Percentiles rank a stretch among this genome's conserved stretches.
Evolutionary conservation across 345 rosid genomes (phyloP).

Genomic region (Noccaea caerulescens): DNA sequence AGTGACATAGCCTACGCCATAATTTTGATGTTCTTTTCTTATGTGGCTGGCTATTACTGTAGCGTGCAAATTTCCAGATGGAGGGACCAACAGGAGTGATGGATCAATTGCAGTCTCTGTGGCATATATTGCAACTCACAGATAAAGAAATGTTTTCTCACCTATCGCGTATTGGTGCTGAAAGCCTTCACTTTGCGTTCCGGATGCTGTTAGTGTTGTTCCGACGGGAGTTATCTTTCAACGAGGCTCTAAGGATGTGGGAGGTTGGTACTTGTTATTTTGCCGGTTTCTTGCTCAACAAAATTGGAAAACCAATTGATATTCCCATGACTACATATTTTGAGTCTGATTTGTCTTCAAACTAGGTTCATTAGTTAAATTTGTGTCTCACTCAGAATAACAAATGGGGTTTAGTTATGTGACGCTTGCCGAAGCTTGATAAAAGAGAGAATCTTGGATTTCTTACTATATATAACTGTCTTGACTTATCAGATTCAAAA

Average conservation of each 20-base stretch:
- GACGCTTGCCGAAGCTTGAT: background rate
- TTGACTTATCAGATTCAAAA: conserved; percentile 21
- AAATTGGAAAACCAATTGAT: background rate
- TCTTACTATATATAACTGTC: background rate
- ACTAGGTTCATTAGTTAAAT: conserved; percentile 6
- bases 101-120: conserved; percentile 70
- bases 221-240: conserved; percentile 69
- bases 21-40: conserved; percentile 24
- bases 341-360: background rate
- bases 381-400: too few relatives aligned
- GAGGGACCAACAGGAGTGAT: conserved; percentile 85
- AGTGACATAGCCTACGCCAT: conserved; percentile 16
- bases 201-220: conserved; percentile 80
- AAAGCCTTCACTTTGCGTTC: conserved; percentile 89
- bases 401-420: too few relatives aligned
- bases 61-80: conserved; percentile 76
- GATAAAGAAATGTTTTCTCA: conserved; percentile 73
- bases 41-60: conserved; percentile 24
- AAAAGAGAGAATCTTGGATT: background rate
- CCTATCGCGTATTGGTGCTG: conserved; percentile 71
- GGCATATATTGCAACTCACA: conserved; percentile 71
- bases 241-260: conserved; percentile 78
- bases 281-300: background rate
- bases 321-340: background rate
- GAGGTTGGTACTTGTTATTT: conserved; percentile 55